Conservation (phyloP, 306 rosid species). For the Dalbergia cochinchinensis region DNA sequence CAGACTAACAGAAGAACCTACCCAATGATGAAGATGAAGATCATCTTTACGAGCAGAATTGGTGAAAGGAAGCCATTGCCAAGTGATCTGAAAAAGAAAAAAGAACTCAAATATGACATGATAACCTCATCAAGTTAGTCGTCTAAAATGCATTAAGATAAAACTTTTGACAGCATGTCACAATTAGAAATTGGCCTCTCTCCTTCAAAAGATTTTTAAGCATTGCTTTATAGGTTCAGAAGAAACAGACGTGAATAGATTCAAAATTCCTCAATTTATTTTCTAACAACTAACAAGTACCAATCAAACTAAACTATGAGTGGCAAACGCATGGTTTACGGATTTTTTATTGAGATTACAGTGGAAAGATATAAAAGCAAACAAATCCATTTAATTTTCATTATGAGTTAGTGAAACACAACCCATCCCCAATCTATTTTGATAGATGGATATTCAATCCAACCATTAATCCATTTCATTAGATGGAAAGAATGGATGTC, state of each 20-base stretch:
- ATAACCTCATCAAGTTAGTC: background rate
- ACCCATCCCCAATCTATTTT: background rate
- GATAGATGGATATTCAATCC: background rate
- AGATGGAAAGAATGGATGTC: background rate
- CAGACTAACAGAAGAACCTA: conserved; percentile 38
- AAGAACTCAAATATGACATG: conserved; percentile 23
- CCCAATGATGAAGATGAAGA: conserved; percentile 97
- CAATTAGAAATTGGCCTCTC: background rate
- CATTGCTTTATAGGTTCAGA: background rate
- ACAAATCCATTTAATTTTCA: background rate
- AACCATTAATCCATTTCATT: background rate
- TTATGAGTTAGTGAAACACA: background rate
- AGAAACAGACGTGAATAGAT: background rate
- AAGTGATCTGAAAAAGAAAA: conserved; percentile 69
- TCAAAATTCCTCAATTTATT: background rate
- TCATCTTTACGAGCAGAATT: conserved; percentile 90
- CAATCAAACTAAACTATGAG: background rate
- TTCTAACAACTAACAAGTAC: background rate
- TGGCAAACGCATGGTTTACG: background rate
- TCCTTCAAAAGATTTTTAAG: conserved; percentile 15
- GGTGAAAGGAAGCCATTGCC: conserved; percentile 99
- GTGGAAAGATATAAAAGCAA: background rate
- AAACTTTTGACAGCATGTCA: background rate
- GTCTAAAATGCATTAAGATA: background rate
- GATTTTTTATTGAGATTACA: background rate